Conservation (phyloP, 2,329 filamentous ascomycete species). For the Xylariaceae sp. region DNA sequence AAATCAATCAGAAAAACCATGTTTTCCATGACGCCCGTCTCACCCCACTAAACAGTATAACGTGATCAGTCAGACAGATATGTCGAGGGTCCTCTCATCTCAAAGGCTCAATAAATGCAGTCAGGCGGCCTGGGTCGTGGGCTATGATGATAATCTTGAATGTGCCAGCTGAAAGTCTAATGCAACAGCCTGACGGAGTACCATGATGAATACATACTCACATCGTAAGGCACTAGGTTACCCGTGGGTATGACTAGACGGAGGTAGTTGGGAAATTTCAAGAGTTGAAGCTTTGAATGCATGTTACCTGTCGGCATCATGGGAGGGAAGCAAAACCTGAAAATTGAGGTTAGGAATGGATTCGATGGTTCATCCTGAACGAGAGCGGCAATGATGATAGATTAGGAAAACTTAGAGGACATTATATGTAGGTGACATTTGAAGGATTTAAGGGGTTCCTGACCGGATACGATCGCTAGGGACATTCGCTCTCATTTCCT, state of each 20-base stretch:
- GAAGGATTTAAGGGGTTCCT: background rate
- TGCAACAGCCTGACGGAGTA: background rate
- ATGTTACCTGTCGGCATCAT: constrained; percentile 73
- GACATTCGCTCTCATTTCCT: constrained; percentile 43
- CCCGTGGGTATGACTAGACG: constrained; percentile 82
- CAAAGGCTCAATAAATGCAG: background rate
- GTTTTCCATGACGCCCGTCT: constrained; percentile 79
- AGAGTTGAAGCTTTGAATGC: constrained; percentile 90
- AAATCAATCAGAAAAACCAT: constrained; percentile 90
- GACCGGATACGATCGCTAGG: constrained; percentile 47
- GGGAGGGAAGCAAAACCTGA: constrained; percentile 68
- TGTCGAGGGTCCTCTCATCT: background rate
- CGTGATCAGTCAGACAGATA: background rate
- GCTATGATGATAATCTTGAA: background rate
- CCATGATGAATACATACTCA: constrained; percentile 12
- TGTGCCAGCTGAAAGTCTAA: background rate
- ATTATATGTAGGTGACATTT: background rate
- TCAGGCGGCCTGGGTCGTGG: background rate
- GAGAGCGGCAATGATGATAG: background rate
- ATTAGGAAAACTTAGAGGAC: background rate
- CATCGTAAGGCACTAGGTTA: constrained; percentile 75
- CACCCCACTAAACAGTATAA: constrained; percentile 58
- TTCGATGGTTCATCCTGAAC: background rate
- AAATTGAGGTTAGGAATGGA: background rate
- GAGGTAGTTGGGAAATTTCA: constrained; percentile 70